These are phyloP conservation scores for Phytophthora foliorum DNA, from an alignment of 352 stramenopile species.

Conservation along the genomic window DNA sequence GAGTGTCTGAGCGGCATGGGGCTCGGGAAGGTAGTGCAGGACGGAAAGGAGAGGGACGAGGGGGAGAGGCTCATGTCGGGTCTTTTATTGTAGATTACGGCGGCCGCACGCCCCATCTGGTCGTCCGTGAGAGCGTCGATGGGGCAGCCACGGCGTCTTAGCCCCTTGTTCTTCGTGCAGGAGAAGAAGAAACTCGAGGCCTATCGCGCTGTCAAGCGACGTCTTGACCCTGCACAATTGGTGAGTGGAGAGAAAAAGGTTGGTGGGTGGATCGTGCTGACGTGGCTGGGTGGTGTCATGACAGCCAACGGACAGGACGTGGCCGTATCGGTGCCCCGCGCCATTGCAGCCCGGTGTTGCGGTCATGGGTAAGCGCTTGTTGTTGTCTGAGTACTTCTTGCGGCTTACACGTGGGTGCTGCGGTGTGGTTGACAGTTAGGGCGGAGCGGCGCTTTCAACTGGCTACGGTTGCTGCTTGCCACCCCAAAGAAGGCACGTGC, in stretches of 20 bases:
- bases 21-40: slow-evolving; percentile 69
- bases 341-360: slow-evolving; percentile 30
- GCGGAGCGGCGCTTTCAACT: slow-evolving; percentile 50
- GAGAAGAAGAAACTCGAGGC: slow-evolving; percentile 75
- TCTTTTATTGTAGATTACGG: slow-evolving; percentile 43
- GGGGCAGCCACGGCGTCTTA: slow-evolving; percentile 76
- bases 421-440: slow-evolving; percentile 38
- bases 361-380: slow-evolving; percentile 42
- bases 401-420: slow-evolving; percentile 4
- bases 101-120: slow-evolving; percentile 73
- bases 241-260: slow-evolving; percentile 3
- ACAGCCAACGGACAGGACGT: slow-evolving; percentile 29
- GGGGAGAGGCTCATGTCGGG: neutral
- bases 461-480: slow-evolving; percentile 45
- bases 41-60: neutral
- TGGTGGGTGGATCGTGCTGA: neutral
- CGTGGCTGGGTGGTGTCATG: slow-evolving; percentile 8
- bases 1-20: slow-evolving; percentile 75
- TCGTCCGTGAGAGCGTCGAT: slow-evolving; percentile 81
- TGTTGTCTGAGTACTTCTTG: neutral
- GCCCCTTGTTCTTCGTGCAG: slow-evolving; percentile 67
- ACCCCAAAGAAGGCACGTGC: slow-evolving; percentile 38
- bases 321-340: slow-evolving; percentile 31
- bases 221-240: slow-evolving; percentile 20
- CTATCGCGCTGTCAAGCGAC: slow-evolving; percentile 60